Evolutionary conservation across 1,284 basidiomycete genomes (phyloP), one percentile per base, ranked within the genome.

Genomic region (Cryptococcus hybrid): DNA sequence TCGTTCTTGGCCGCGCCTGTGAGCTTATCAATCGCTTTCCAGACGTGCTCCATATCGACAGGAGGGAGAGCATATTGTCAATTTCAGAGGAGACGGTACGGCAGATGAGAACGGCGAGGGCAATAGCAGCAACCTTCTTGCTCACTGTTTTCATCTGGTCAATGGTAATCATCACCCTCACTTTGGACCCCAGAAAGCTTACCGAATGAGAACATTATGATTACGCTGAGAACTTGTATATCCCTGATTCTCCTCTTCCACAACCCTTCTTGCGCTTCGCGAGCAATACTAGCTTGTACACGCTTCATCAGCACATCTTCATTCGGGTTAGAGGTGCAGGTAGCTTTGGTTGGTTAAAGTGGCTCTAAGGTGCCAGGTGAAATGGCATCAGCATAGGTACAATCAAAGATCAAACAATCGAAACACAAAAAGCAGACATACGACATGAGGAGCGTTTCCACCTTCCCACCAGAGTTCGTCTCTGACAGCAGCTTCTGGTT

Each of bases 381-480:
- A 24, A 24, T 24, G 24, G 24, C 24, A 24, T 24, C 24, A 24
- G 24, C 24, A 24, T 24, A 24, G 24, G 24, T 24, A 24, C 24
- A 24, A 43, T 39, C 35, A 3, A 40, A 6, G 7, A 51, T 15
- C 11, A 39, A 51, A 13, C 47, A n/a, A 53, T 30, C 3, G 15
- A 44, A 3, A 8, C n/a, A 11, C 7, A 30, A 7, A n/a, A 18
- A 18, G 36, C 9, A 24, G 13, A 64, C 67, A 59, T 53, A 72
- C 70, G 15, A 73, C 71, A 61, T 73, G 71, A 13, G 71, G 71
- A 3, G 71, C 71, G 48, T 70, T 73, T 1, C 71, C 71, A 12
- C 71, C 71, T 52, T 73, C 71, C 71, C 71, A 73, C 71, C 71
- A 73, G 24, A 71, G 58, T 47, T 73, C 71, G 43, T 73, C 68